These are phyloP conservation scores for Podila epigama DNA, from an alignment of 192 early-diverging fungal species.

Conservation along the genomic window DNA sequence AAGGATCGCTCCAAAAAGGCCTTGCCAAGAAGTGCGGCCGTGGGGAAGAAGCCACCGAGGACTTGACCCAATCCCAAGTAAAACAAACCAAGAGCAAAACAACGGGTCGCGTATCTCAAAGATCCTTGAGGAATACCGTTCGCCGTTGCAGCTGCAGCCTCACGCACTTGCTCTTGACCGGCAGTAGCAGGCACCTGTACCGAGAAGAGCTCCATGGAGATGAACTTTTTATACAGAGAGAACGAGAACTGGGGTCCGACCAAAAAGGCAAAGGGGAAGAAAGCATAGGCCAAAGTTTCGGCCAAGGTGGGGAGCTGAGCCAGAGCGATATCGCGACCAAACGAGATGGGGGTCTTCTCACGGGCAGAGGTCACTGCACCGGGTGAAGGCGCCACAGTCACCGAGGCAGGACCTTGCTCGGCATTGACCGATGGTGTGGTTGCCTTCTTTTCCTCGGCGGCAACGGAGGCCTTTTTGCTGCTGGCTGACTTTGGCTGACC, in stretches of 20 bases:
- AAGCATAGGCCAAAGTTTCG: conserved; percentile 59
- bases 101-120: conserved; percentile 44
- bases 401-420: background rate
- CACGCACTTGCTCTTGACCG: conserved; percentile 36
- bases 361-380: conserved; percentile 1
- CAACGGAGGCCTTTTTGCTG: conserved; percentile 3
- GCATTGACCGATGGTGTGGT: background rate
- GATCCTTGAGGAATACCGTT: conserved; percentile 46
- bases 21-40: conserved; percentile 50
- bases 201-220: conserved; percentile 54
- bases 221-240: conserved; percentile 57
- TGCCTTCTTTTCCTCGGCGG: conserved; percentile 1
- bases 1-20: conserved; percentile 49
- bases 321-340: conserved; percentile 55
- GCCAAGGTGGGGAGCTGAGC: conserved; percentile 50
- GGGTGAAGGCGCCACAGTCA: background rate
- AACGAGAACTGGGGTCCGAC: conserved; percentile 72
- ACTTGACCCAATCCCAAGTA: conserved; percentile 58
- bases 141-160: conserved; percentile 23
- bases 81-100: conserved; percentile 45
- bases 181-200: conserved; percentile 33
- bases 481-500: conserved; percentile 45
- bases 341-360: conserved; percentile 54
- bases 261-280: conserved; percentile 64
- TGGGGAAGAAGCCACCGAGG: conserved; percentile 53